These are phyloP conservation scores for Ensete glaucum DNA, from an alignment of 176 grass and related monocot genomes.

Conservation along the genomic window DNA sequence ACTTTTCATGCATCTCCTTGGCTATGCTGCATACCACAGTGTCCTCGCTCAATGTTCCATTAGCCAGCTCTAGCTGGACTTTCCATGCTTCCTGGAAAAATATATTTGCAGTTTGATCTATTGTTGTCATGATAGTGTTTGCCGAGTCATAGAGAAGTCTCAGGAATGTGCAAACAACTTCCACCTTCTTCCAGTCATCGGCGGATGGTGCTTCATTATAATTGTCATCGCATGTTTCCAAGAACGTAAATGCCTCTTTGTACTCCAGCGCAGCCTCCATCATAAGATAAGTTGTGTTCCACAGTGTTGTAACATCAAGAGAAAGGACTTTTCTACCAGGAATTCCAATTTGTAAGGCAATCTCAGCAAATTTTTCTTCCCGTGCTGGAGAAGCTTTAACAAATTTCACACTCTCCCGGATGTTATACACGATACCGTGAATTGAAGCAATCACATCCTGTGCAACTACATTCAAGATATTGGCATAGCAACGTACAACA, in stretches of 20 bases:
- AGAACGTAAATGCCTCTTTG: slow-evolving; percentile 11
- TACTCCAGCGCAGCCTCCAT: slow-evolving; percentile 7
- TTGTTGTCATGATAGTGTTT: slow-evolving; percentile 6
- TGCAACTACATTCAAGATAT: slow-evolving; percentile 15
- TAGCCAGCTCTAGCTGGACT: slow-evolving; percentile 6
- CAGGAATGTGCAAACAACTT: slow-evolving; percentile 1
- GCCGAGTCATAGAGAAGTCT: slow-evolving; percentile 7
- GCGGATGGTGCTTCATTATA: slow-evolving; percentile 14
- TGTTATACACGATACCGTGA: slow-evolving; percentile 9
- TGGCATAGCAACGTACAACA: slow-evolving; percentile 16
- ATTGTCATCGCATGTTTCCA: slow-evolving; percentile 12
- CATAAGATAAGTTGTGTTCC: slow-evolving; percentile 19
- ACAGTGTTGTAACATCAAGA: slow-evolving; percentile 5
- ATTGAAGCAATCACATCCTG: slow-evolving; percentile 13
- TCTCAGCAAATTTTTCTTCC: slow-evolving; percentile 10
- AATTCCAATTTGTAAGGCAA: slow-evolving; percentile 1
- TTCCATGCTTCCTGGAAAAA: slow-evolving; percentile 18
- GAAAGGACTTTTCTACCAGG: background rate
- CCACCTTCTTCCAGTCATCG: slow-evolving; percentile 20
- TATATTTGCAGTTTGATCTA: slow-evolving; percentile 11
- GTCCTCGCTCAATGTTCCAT: background rate
- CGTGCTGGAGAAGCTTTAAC: slow-evolving; percentile 10
- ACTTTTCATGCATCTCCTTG: slow-evolving; percentile 15
- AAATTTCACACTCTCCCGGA: slow-evolving; percentile 16
- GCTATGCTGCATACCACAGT: background rate